Evolutionary conservation across 2,329 filamentous ascomycete genomes (phyloP), one percentile per base, ranked within the genome.

Genomic region (Camptophora hylomeconis): DNA sequence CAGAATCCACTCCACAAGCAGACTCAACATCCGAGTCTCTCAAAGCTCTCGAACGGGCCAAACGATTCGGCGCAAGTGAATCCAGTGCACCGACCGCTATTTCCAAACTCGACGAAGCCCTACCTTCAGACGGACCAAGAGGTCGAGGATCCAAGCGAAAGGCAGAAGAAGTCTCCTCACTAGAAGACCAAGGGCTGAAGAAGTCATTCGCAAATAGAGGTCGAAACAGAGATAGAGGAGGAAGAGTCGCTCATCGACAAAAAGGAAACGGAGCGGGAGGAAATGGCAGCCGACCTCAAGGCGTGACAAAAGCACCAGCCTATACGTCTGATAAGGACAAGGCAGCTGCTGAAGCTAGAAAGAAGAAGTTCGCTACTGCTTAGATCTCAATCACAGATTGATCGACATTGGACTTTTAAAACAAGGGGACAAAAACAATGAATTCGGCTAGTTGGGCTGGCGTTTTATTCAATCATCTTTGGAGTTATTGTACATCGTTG

Each of bases 21-120:
- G 54, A 56, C 13, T 41, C 51, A 1, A 47, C 54, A 30, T 48
- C 51, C 9, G 59, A 62, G 29, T 55, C 58, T 8, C 48, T 56
- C 36, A 63, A 60, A 45, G 48, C 54, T 9, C 36, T 61, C 11
- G 52, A 61, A 33, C 53, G 61, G 16, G 59, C 60, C 3, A 61
- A 63, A 45, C 53, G 58, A 10, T 65, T 65, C 30, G 46, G 42
- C 33, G 23, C 47, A 39, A 22, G 38, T 34, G 19, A 38, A 24
- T n/a, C n/a, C n/a, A n/a, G n/a, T n/a, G n/a, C n/a, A n/a, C n/a
- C n/a, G n/a, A 41, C 49, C 42, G 26, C 49, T 56, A n/a, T 60
- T 51, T 38, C 53, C 52, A 43, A 43, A 11, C 41, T 65, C 32
- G 61, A 65, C 35, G 50, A 61, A 36, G 56, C 61, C 13, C 49